Base-by-base conservation (phyloP, 2,329 filamentous ascomycete genomes). In the Emergomyces orientalis region DNA sequence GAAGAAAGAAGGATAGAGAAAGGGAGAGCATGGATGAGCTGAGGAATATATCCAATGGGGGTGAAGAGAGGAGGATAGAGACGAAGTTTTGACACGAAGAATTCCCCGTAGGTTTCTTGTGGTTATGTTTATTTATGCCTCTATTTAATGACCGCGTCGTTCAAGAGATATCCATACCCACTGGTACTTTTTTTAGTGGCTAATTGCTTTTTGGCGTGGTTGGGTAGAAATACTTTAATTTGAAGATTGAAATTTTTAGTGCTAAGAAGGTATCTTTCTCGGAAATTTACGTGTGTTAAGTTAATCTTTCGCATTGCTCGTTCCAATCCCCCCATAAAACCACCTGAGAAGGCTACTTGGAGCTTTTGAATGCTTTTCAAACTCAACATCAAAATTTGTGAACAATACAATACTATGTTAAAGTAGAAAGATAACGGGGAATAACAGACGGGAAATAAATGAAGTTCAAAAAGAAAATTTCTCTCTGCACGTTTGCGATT, bases 1-100 rank as follows among this genome's bases (percentile, higher is more conserved):
- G 79, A 67, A 62, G 47, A 45, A 59, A 32, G 45, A 52, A 52
- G 47, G 49, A 39, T 32, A 62, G 32, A n/a, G 14, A 56, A 55
- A 62, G 45, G 39, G 8, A 34, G 25, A 47, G 39, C 41, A 34
- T 45, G 57, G 57, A 59, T 59, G 57, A 32, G 41, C 19, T 3
- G 25, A 17, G 37, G 39, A 45, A 30, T 17, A 8, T 9, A 41
- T 39, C 34, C 17, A 25, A 41, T 45, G 39, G 7, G 19, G 17
- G 25, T 47, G 41, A n/a, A 9, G 41, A 45, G 25, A 25, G 19
- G 54, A 41, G n/a, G 54, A 41, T 39, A 41, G 54, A 57, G 54
- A 41, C n/a, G 4, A 1, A 41, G 54, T 41, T 19, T 25, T 25
- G 54, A 57, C 6, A 19, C 2, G 22, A 57, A 27, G 22, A 41